Base-by-base conservation (phyloP, 2,329 filamentous ascomycete genomes). In the Cladosporium sp. region DNA sequence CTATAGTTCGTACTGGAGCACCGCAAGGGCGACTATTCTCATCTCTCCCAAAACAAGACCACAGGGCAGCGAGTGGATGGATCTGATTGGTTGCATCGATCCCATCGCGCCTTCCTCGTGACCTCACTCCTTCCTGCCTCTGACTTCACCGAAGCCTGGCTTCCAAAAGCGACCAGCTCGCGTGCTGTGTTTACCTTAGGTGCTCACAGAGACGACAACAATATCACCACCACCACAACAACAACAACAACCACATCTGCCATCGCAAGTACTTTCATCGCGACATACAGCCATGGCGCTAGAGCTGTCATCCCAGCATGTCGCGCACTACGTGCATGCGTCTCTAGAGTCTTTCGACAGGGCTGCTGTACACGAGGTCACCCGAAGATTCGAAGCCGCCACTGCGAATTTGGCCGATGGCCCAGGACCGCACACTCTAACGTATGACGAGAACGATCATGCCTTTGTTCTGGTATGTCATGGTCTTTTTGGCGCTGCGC, bases 341-440 rank as follows among this genome's bases (percentile, higher is more conserved):
- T 64, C 66, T 2, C 56, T 67, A 20, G 68, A 69, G 56, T 53
- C 51, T 2, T 70, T 70, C 60, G 60, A 56, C 49, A 39, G 58
- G 17, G 48, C 34, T 2, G 67, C 57, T 10, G 44, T 48, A 3
- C 51, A 34, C 15, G 44, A 55, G 8, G 13, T 54, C 34, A 50
- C 25, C 22, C 42, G 24, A 13, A 51, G 39, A 19, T 48, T 58
- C 49, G 22, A 49, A 9, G 58, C 56, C 57, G 63, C 65, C 56
- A 60, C 28, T 56, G 66, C 68, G 63, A 63, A 69, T 51, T 57
- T 62, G 54, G 61, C 17, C 7, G 36, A 13, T n/a, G 42, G 65
- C 8, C 60, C 65, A 50, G 62, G 58, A 24, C 69, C 39, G 4
- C 20, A 44, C 17, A 17, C 39, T 25, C 40, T 55, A 20, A 20